Evolutionary conservation across 345 rosid genomes (phyloP).

Genomic region (Psidium friedrichsthalianum): DNA sequence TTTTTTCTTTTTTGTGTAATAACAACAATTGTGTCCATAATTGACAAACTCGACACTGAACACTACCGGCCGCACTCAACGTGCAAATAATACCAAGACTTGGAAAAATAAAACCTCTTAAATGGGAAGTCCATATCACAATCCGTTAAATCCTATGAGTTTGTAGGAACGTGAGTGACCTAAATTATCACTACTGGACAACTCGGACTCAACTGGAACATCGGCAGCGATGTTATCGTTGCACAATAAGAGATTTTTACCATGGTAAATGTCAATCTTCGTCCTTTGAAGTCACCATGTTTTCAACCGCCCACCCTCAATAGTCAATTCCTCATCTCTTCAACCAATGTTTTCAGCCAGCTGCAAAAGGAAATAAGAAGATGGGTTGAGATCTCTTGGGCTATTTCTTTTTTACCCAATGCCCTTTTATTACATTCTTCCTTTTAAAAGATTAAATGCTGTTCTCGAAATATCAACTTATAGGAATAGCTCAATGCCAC

Average conservation of each 20-base stretch:
- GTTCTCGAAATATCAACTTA: background rate
- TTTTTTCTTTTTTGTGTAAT: no score
- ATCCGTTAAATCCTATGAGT: no score
- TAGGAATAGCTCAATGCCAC: no score
- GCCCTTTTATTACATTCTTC: background rate
- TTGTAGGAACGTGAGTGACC: no score
- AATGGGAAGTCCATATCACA: no score
- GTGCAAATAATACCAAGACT: background rate
- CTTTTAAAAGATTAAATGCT: background rate
- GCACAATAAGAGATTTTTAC: background rate
- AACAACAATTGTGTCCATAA: no score
- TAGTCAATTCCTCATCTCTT: no score
- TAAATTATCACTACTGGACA: no score
- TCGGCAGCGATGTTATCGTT: background rate
- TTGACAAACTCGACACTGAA: background rate
- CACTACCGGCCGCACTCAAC: rapidly evolving
- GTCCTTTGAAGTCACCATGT: background rate
- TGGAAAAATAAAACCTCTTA: no score
- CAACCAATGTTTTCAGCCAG: no score
- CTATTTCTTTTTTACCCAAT: background rate
- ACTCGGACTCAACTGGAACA: background rate
- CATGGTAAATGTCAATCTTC: background rate
- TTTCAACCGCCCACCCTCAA: background rate
- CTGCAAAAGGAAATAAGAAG: background rate
- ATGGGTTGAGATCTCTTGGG: background rate